Evolutionary conservation across 345 rosid species (phyloP), one percentile per base, ranked within the genome.

Genomic region (Rhizophora apiculata): DNA sequence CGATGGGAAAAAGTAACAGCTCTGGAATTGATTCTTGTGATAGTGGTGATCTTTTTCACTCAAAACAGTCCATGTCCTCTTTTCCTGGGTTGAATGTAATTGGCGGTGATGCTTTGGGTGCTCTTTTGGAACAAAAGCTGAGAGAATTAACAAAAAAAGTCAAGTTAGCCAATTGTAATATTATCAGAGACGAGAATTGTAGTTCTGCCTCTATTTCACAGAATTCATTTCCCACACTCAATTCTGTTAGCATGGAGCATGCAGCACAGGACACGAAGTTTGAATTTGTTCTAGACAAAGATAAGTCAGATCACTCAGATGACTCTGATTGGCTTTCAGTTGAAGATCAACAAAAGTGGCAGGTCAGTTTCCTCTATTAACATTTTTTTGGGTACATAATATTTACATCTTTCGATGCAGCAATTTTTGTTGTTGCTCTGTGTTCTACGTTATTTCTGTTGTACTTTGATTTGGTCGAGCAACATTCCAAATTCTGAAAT

Each of bases 111-210:
- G 77, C 88, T 65, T 78, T 85, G 84, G 86, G 86, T 79, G 71
- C 53, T 75, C 80, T 94, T 74, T 72, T 94, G 83, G 97, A 91
- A 39, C 78, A 89, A 72, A 94, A 91, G 81, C 87, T 89, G 69
- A 80, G 69, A 67, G 96, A 91, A 78, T 74, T 89, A 71, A 70
- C 92, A 30, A 75, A 81, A 72, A 85, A 81, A 80, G 72, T 91
- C n/a, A 86, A 91, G 65, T 74, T 85, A 60, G 80, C 91, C 64
- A 69, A 76, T 37, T 80, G 78, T 72, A 78, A 82, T 75, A 72
- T 78, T 71, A 72, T 81, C 77, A 71, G 63, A 71, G 88, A 85
- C 62, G 84, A 74, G 59, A 73, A 66, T 78, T 72, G 62, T 72
- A 54, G 73, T 70, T 69, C 83, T 54, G 63, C 72, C 53, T 82